Base-by-base conservation (phyloP, 108 stramenopile species). In the Skeletonema grethae region DNA sequence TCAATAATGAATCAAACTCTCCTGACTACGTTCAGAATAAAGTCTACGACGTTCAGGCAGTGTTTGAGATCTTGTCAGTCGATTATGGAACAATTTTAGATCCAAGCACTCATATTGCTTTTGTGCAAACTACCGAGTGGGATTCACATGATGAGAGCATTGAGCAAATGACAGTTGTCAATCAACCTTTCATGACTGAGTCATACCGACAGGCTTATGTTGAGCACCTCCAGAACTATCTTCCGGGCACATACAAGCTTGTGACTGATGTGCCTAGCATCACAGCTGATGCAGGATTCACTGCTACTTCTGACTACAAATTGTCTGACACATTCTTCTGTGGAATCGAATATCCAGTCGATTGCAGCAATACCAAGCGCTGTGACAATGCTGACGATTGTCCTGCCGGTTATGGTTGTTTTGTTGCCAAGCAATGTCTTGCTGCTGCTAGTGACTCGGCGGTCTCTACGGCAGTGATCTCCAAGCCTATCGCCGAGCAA, bases 11-110 rank as follows among this genome's bases (percentile, higher is more conserved):
- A 1, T 10, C 20, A 8, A 31, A 48, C 1, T 41, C 22, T 30
- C 24, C 31, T 9, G 74, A 75, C 38, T 68, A 75, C 36, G 55
- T 75, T 0, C 65, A 62, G 61, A 55, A 61, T 24, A 61, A 24
- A 53, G 66, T 75, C 10, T 24, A 61, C 45, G 56, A 61, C 38
- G 30, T 75, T 45, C 50, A 50, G 8, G 67, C 74, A 2, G 4
- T 6, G 34, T 61, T 75, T 53, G 74, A 75, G 57, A 61, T 67
- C 20, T 36, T 53, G 9, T 31, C 66, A 30, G 50, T 75, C 34
- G 36, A 59, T 5, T 74, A 66, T 60, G 73, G 73, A 24, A 62
- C 22, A 25, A 25, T n/a, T 1, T 16, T 5, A 35, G 35, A 61
- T 36, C 60, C 60, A 36, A 29, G 24, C 60, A 61, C 60, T 13